Evolutionary conservation across 371 early-diverging fungal genomes (phyloP).

Genomic region (Syncephalastrum monosporum): DNA sequence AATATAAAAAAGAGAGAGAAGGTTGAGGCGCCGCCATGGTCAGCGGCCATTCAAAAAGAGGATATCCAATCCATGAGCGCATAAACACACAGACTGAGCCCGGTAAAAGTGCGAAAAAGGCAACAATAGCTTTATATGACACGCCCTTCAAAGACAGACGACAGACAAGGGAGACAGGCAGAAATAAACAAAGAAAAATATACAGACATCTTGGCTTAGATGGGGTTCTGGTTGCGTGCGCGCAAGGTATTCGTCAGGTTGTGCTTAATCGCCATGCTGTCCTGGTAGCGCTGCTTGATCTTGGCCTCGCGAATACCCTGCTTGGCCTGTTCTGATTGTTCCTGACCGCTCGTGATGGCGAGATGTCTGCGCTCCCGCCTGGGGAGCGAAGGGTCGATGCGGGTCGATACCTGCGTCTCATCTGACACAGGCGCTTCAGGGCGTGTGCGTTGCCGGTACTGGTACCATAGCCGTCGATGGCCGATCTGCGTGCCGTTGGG

Average conservation of each 20-base stretch:
- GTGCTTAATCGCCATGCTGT: constrained; percentile 14
- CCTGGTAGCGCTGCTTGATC: constrained; percentile 9
- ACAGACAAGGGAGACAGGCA: no score
- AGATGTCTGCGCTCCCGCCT: constrained; percentile 19
- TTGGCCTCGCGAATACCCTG: constrained; percentile 12
- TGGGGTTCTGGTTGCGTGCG: constrained; percentile 17
- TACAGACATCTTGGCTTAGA: constrained; percentile 1
- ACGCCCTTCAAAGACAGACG: no score
- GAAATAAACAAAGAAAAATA: no score
- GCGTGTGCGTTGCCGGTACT: constrained; percentile 72
- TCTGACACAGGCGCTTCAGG: constrained; percentile 5
- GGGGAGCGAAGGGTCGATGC: constrained; percentile 5
- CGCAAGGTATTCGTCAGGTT: constrained; percentile 15
- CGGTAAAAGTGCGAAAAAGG: no score
- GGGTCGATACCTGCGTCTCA: not conserved
- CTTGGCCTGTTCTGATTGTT: not conserved
- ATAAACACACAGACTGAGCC: no score
- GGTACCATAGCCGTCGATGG: constrained; percentile 74
- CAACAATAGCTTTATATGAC: no score
- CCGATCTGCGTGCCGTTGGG: constrained; percentile 83
- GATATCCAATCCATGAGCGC: no score
- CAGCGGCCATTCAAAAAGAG: no score
- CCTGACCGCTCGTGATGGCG: constrained; percentile 14
- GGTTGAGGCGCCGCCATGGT: no score
- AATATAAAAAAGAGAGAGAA: no score